phyloP scores from a whole-genome alignment of 768 basidiomycete genomes.

The Lactifluus rugatus region DNA sequence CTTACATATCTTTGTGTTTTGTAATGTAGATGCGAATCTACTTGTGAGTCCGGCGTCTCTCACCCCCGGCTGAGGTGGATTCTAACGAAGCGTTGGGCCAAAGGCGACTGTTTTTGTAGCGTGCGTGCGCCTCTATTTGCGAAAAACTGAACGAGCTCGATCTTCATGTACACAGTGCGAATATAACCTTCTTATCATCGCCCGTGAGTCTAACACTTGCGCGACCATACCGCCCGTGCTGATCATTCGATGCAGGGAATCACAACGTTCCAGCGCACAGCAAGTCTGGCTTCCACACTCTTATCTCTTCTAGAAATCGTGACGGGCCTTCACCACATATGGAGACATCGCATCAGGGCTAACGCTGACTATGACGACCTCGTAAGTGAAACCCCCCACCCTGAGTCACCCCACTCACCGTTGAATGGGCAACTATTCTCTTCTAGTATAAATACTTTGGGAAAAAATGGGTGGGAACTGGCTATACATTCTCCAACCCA shows the following conservation, averaged over 20 bases:
- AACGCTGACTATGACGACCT: conserved; percentile 5
- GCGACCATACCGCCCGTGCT: not conserved
- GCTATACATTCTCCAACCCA: not conserved
- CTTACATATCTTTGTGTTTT: not conserved
- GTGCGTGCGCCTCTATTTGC: not conserved
- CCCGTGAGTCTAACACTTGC: not conserved
- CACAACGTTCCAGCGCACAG: conserved; percentile 7
- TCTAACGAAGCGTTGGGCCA: not conserved
- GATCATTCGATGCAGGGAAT: not conserved
- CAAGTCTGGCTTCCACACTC: not conserved
- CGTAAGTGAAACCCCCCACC: not conserved
- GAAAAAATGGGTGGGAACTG: not conserved
- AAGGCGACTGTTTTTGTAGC: conserved; percentile 11
- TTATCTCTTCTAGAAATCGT: conserved; percentile 4
- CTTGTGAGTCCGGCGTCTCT: not conserved
- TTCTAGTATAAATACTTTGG: conserved; percentile 2
- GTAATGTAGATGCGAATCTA: conserved; percentile 4
- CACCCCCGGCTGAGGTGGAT: not conserved
- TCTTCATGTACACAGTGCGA: not conserved
- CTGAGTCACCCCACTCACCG: too few relatives aligned
- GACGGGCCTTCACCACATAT: conserved; percentile 1
- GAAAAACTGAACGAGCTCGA: not conserved
- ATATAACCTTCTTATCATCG: not conserved
- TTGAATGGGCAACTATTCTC: not conserved
- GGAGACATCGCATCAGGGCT: conserved; percentile 1